These are phyloP conservation scores for Jacaranda copaia DNA, from an alignment of 257 asterid species.

Conservation along the genomic window DNA sequence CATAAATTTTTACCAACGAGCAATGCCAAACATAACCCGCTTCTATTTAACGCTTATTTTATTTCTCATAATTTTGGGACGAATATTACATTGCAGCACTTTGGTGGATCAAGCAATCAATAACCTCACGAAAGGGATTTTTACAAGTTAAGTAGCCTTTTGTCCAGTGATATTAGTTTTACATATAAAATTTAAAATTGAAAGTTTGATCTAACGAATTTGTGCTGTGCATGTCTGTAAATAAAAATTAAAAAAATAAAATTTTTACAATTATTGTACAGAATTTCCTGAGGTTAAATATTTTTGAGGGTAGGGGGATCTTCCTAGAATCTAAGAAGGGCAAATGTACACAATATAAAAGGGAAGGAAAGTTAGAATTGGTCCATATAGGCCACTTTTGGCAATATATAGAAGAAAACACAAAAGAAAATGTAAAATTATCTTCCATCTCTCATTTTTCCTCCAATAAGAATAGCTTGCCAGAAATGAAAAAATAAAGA, in stretches of 20 bases:
- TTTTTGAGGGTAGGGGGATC: background rate
- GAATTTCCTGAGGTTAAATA: background rate
- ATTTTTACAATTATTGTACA: background rate
- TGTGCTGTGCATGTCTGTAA: too few relatives aligned
- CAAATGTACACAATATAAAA: background rate
- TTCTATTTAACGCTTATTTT: too few relatives aligned
- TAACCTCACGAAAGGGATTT: background rate
- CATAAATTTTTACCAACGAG: too few relatives aligned
- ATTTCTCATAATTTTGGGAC: background rate
- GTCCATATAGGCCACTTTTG: conserved; percentile 22
- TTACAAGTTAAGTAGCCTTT: too few relatives aligned
- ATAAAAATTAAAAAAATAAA: background rate
- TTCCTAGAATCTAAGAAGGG: background rate
- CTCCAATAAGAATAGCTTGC: conserved; percentile 21
- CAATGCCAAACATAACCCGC: too few relatives aligned
- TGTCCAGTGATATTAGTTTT: too few relatives aligned
- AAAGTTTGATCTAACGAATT: too few relatives aligned
- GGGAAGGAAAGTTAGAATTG: background rate
- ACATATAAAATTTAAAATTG: too few relatives aligned
- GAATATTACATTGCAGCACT: background rate
- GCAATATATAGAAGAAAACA: background rate
- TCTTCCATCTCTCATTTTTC: background rate
- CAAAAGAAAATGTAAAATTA: background rate
- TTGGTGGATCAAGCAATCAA: background rate
- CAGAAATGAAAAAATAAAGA: conserved; percentile 20